phyloP scores from a whole-genome alignment of 2,329 filamentous ascomycete genomes.

The Chrysosporium queenslandicum region DNA sequence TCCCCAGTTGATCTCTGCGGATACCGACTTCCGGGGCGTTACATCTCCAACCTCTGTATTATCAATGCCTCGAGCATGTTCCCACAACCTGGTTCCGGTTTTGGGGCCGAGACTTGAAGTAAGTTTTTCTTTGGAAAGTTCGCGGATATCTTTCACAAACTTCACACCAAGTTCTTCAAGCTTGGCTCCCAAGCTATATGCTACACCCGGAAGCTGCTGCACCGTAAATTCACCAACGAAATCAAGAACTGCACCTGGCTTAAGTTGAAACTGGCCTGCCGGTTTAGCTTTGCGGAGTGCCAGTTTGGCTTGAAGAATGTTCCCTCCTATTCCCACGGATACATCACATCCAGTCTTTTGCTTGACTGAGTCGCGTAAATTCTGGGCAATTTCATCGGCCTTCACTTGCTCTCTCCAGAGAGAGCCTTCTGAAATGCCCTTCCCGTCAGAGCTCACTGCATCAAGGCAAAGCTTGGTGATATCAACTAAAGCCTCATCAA shows the following conservation, averaged over 20 bases:
- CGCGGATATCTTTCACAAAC: constrained; percentile 71
- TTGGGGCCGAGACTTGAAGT: constrained; percentile 71
- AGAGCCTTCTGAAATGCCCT: constrained; percentile 55
- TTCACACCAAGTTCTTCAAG: constrained; percentile 78
- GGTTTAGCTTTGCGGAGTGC: constrained; percentile 88
- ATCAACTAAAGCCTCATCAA: constrained; percentile 89
- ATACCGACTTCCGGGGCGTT: constrained; percentile 80
- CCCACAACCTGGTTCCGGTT: constrained; percentile 81
- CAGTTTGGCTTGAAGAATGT: constrained; percentile 83
- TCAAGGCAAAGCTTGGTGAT: constrained; percentile 60
- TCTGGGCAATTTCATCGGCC: constrained; percentile 59
- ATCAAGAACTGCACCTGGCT: constrained; percentile 64
- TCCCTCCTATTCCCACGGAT: constrained; percentile 83
- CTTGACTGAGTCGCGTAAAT: constrained; percentile 60
- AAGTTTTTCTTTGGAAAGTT: constrained; percentile 65
- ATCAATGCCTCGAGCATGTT: constrained; percentile 85
- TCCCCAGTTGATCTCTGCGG: constrained; percentile 96
- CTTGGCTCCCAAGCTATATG: constrained; percentile 75
- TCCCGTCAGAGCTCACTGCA: constrained; percentile 55
- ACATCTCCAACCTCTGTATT: constrained; percentile 75
- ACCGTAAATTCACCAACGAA: constrained; percentile 71
- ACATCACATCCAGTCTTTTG: constrained; percentile 72
- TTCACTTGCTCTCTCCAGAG: constrained; percentile 68
- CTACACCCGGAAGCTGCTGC: constrained; percentile 80
- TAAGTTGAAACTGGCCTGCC: constrained; percentile 81